These are phyloP conservation scores for Claviceps monticola DNA, from an alignment of 2,329 filamentous ascomycete species.

Conservation along the genomic window DNA sequence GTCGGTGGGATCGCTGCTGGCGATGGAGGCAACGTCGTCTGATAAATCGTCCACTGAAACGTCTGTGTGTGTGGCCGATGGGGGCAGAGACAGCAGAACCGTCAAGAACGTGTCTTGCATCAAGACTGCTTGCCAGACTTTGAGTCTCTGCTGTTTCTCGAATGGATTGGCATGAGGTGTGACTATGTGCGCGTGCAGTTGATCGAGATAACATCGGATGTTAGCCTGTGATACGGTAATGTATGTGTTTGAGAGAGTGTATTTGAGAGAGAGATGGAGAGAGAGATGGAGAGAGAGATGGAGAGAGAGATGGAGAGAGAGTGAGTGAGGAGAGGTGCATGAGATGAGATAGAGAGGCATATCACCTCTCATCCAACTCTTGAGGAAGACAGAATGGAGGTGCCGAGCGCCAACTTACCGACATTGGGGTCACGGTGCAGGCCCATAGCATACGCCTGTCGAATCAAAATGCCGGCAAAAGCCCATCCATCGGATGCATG, in stretches of 20 bases:
- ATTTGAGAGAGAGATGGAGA: too few species aligned
- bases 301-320: too few species aligned
- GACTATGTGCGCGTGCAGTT: conserved; percentile 24
- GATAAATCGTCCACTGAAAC: conserved; percentile 60
- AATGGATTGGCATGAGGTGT: conserved; percentile 51
- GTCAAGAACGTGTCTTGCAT: conserved; percentile 74
- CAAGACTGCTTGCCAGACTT: conserved; percentile 70
- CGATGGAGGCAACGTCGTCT: conserved; percentile 45
- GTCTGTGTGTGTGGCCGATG: conserved; percentile 66
- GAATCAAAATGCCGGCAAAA: conserved; percentile 62
- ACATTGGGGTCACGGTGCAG: conserved; percentile 68
- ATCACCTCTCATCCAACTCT: background rate
- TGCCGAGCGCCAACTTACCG: conserved; percentile 22
- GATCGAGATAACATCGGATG: background rate
- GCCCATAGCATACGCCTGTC: conserved; percentile 71
- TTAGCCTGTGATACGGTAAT: background rate
- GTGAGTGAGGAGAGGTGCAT: too few species aligned
- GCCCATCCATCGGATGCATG: conserved; percentile 74
- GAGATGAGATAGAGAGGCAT: background rate
- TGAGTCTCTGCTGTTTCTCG: conserved; percentile 66
- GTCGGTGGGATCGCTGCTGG: conserved; percentile 48
- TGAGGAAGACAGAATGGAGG: background rate
- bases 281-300: too few species aligned
- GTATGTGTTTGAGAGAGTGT: background rate
- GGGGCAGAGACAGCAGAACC: conserved; percentile 62